phyloP scores from a whole-genome alignment of 2,329 filamentous ascomycete species.

The Fusarium sp. region DNA sequence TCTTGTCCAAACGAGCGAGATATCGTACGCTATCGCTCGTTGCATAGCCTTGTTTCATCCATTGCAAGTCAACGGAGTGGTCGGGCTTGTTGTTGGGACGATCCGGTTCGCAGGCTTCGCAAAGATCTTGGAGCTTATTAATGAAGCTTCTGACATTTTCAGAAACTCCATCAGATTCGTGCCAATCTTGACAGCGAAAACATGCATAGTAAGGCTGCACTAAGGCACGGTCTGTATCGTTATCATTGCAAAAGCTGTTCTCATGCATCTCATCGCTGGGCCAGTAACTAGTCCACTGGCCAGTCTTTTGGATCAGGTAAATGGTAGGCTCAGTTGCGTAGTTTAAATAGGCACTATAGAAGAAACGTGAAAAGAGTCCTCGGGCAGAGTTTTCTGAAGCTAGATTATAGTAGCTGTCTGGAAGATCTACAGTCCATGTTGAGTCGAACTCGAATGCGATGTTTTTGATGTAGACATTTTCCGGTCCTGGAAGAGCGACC shows the following conservation, averaged over 20 bases:
- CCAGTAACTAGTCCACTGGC: neutral
- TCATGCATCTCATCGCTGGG: too few species aligned
- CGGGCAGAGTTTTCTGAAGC: neutral
- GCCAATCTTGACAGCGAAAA: neutral
- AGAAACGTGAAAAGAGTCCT: neutral
- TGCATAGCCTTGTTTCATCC: fast-evolving
- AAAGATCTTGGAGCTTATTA: neutral
- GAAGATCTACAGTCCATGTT: neutral
- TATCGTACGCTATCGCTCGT: neutral
- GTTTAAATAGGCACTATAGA: neutral
- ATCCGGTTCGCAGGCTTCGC: neutral
- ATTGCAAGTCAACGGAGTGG: fast-evolving
- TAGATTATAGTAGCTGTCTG: neutral
- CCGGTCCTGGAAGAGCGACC: neutral
- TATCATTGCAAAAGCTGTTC: neutral
- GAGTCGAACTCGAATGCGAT: neutral
- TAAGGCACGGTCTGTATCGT: neutral
- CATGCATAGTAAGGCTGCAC: neutral
- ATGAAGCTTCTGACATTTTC: neutral
- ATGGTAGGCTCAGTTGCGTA: neutral
- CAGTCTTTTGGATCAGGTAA: neutral
- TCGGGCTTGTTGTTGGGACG: neutral
- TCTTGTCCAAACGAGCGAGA: neutral
- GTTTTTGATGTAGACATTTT: fast-evolving
- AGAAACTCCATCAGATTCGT: neutral